A percentile compares a stretch with the other conserved stretches of the same genome.
Conservation (phyloP, 1,284 basidiomycete genomes). For the Naganishia albida region DNA sequence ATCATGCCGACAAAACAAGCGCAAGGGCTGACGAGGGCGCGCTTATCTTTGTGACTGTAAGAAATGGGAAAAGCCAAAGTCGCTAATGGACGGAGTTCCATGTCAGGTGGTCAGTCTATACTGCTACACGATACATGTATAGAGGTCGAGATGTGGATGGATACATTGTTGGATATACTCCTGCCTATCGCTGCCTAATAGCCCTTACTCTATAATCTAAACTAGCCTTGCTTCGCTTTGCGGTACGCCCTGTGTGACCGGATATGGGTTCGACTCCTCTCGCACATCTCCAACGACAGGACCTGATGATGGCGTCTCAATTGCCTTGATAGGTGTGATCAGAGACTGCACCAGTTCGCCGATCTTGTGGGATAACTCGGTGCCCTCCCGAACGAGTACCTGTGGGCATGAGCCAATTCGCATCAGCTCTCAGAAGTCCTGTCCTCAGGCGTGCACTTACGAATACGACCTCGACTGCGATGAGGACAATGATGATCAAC, state of each 20-base stretch:
- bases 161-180: constrained; percentile 5
- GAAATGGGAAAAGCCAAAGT: neutral
- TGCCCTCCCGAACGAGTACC: constrained; percentile 42
- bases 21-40: neutral
- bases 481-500: constrained; percentile 82
- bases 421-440: too few species aligned
- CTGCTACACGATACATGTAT: neutral
- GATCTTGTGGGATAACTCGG: constrained; percentile 39
- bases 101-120: neutral
- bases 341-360: constrained; percentile 20
- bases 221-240: constrained; percentile 8
- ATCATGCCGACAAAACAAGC: constrained; percentile 1
- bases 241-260: neutral
- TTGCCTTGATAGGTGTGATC: constrained; percentile 18
- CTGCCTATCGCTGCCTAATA: neutral
- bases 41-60: neutral
- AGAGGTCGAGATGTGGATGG: constrained; percentile 3
- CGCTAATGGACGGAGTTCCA: neutral
- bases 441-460: constrained; percentile 57
- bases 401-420: constrained; percentile 3
- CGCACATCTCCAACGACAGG: neutral
- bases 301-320: neutral
- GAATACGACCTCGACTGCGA: constrained; percentile 85
- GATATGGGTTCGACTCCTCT: neutral
- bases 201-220: constrained; percentile 3